phyloP scores from a whole-genome alignment of 2,329 filamentous ascomycete genomes.

The Aspergillus japonicus region DNA sequence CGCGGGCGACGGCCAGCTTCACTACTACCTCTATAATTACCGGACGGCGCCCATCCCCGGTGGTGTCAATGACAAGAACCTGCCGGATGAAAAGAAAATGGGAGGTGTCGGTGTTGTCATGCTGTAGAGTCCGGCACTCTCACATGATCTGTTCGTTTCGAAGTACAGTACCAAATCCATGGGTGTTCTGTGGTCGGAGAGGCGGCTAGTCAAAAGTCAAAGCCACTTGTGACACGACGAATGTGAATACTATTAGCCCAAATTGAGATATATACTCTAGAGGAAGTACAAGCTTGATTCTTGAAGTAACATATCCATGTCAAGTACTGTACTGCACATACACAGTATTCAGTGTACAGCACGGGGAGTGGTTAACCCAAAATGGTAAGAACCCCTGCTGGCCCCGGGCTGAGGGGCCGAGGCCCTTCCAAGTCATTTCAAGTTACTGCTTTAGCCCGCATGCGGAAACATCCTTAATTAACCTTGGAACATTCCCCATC shows the following conservation, averaged over 20 bases:
- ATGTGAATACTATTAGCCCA: background rate
- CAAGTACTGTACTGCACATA: background rate
- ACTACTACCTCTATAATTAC: slow-evolving; percentile 99
- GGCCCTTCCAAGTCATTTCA: background rate
- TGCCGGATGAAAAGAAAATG: slow-evolving; percentile 71
- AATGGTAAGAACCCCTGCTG: background rate
- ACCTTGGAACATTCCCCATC: background rate
- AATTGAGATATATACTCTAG: background rate
- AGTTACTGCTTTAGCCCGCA: background rate
- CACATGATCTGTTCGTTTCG: slow-evolving; percentile 2
- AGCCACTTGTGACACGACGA: background rate
- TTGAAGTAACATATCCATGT: too few relatives aligned
- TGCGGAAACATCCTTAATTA: background rate
- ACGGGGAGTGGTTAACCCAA: background rate
- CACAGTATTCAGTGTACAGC: background rate
- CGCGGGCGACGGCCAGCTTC: slow-evolving; percentile 86
- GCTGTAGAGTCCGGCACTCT: slow-evolving; percentile 50
- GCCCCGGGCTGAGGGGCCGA: background rate
- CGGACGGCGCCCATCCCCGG: slow-evolving; percentile 80
- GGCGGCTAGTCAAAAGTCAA: background rate
- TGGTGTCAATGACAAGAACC: slow-evolving; percentile 76
- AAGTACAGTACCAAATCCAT: background rate
- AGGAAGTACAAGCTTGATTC: too few relatives aligned
- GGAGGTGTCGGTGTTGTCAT: slow-evolving; percentile 91
- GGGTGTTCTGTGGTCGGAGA: background rate